Conservation (phyloP, 169 alveolate species). For the Neospora caninum region DNA sequence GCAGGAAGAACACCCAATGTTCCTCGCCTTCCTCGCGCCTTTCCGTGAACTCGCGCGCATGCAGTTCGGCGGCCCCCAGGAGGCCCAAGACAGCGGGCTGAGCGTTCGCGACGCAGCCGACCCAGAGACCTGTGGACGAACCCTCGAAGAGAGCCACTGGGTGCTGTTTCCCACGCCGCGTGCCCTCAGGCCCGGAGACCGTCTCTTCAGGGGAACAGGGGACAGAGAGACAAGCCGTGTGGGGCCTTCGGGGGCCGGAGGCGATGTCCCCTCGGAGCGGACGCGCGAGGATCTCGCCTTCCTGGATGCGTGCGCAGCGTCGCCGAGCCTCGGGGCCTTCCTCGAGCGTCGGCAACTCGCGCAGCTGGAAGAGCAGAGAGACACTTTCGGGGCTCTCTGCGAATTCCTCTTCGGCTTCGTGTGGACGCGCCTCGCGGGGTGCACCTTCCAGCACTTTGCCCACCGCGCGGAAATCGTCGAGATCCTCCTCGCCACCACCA, state of each 20-base stretch:
- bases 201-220: too few species aligned
- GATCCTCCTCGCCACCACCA: constrained; percentile 46
- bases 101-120: neutral
- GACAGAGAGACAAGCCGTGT: too few species aligned
- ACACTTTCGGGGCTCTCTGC: constrained; percentile 53
- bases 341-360: constrained; percentile 44
- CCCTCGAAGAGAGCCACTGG: neutral
- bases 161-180: neutral
- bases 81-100: neutral
- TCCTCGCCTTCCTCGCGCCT: constrained; percentile 11
- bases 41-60: neutral
- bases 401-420: constrained; percentile 45
- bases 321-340: neutral
- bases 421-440: constrained; percentile 36
- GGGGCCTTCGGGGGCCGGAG: too few species aligned
- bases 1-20: neutral
- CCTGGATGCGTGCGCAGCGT: neutral
- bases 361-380: constrained; percentile 62
- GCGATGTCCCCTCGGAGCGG: neutral
- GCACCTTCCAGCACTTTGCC: constrained; percentile 32
- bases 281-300: neutral
- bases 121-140: neutral
- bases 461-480: constrained; percentile 54
- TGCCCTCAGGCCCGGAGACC: neutral
- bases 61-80: constrained; percentile 5